Conservation (phyloP, 805 yeast species). For the Zygoascus ofunaensis region DNA sequence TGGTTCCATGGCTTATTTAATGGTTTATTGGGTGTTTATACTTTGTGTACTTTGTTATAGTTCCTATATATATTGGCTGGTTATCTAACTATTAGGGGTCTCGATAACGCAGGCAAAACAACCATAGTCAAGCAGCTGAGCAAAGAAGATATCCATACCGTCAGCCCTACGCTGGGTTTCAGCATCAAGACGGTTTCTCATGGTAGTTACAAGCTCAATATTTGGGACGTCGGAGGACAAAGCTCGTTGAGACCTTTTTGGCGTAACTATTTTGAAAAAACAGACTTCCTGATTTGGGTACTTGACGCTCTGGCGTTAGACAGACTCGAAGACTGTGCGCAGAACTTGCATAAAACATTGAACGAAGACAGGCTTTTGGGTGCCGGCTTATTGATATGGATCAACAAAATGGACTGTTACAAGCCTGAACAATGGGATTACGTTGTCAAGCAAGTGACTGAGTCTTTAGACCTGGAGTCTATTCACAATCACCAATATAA, state of each 20-base stretch:
- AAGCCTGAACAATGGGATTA: conserved; percentile 7
- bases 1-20: not conserved
- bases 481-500: conserved; percentile 34
- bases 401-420: conserved; percentile 67
- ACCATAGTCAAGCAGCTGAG: conserved; percentile 60
- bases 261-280: conserved; percentile 84
- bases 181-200: conserved; percentile 53
- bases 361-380: conserved; percentile 64
- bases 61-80: not conserved
- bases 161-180: conserved; percentile 88
- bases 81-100: conserved; percentile 37
- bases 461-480: conserved; percentile 26
- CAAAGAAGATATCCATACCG: conserved; percentile 39
- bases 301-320: conserved; percentile 57
- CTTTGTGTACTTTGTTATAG: not conserved
- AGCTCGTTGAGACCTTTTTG: conserved; percentile 74
- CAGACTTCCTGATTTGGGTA: conserved; percentile 79
- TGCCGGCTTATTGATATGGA: conserved; percentile 52
- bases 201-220: conserved; percentile 29
- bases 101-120: conserved; percentile 89
- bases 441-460: not conserved
- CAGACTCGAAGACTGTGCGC: conserved; percentile 54
- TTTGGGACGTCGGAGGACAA: conserved; percentile 89
- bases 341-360: conserved; percentile 55
- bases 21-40: not conserved